A percentile compares a stretch with the other conserved stretches of the same genome.
Conservation (phyloP, 2,329 filamentous ascomycete species). For the Xylaria polymorpha region DNA sequence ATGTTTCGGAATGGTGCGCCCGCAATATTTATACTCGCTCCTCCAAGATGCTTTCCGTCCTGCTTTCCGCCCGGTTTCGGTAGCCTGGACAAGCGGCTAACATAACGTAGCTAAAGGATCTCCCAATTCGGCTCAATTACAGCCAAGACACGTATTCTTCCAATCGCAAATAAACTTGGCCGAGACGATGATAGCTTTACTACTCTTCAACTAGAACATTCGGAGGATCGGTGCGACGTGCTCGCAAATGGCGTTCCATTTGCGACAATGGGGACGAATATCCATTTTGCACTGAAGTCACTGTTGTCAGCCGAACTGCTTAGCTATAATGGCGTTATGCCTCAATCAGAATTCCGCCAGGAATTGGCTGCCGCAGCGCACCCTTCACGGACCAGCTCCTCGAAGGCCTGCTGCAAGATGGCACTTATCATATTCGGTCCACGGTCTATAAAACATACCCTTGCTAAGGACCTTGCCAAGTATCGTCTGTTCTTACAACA, state of each 20-base stretch:
- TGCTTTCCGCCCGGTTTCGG: background rate
- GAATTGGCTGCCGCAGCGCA: background rate
- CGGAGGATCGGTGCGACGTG: constrained; percentile 15
- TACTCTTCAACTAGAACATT: constrained; percentile 11
- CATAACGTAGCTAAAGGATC: constrained; percentile 13
- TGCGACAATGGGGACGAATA: constrained; percentile 13
- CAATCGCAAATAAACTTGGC: background rate
- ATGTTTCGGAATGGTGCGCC: constrained; percentile 38
- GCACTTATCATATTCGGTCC: constrained; percentile 25
- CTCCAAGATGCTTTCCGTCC: background rate
- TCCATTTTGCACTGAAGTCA: constrained; percentile 18
- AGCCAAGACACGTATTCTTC: background rate
- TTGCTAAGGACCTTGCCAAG: constrained; percentile 31
- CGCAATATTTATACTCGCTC: background rate
- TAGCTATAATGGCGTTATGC: constrained; percentile 9
- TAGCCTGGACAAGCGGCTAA: background rate
- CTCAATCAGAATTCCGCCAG: background rate
- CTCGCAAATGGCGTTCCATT: constrained; percentile 3
- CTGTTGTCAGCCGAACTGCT: background rate
- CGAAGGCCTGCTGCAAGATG: constrained; percentile 2
- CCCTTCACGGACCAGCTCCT: background rate
- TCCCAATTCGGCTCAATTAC: constrained; percentile 14
- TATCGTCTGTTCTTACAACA: constrained; percentile 39
- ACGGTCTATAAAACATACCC: constrained; percentile 14
- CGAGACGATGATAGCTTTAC: background rate